Percentiles rank a stretch among this genome's conserved stretches.
phyloP scores from a whole-genome alignment of 768 basidiomycete genomes.

The Basidioascus undulatus region DNA sequence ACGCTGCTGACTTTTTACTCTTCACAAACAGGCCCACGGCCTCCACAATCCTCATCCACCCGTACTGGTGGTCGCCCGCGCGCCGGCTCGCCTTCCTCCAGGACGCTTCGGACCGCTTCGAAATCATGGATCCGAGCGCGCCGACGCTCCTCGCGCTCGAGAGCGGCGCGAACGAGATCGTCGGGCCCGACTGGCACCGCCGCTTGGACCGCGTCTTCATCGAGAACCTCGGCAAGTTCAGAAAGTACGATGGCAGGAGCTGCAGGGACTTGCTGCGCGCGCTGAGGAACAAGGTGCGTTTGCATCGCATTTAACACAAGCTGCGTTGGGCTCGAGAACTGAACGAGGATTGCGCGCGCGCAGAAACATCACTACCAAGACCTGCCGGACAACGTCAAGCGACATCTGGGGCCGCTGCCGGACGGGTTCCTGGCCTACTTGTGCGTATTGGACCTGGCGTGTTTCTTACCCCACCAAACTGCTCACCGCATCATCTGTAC shows the following conservation, averaged over 20 bases:
- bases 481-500: too few relatives aligned
- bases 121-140: conserved; percentile 89
- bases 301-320: background rate
- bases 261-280: conserved; percentile 84
- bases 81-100: conserved; percentile 79
- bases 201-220: conserved; percentile 70
- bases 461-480: too few relatives aligned
- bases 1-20: conserved; percentile 2
- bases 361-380: conserved; percentile 98
- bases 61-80: conserved; percentile 85
- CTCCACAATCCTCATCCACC: conserved; percentile 62
- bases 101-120: conserved; percentile 90
- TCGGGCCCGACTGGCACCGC: conserved; percentile 75
- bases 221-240: conserved; percentile 85
- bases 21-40: conserved; percentile 55
- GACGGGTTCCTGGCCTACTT: conserved; percentile 83
- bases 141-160: conserved; percentile 51
- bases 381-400: conserved; percentile 70
- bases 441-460: too few relatives aligned
- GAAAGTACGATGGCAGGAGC: conserved; percentile 80
- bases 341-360: too few relatives aligned
- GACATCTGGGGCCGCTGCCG: conserved; percentile 71
- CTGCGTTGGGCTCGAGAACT: background rate
- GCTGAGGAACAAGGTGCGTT: conserved; percentile 69
- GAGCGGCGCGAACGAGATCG: conserved; percentile 36